Percentiles rank a stretch among this genome's conserved stretches.
Conservation (phyloP, 1,284 basidiomycete genomes). For the Afroboletus lepidellus region DNA sequence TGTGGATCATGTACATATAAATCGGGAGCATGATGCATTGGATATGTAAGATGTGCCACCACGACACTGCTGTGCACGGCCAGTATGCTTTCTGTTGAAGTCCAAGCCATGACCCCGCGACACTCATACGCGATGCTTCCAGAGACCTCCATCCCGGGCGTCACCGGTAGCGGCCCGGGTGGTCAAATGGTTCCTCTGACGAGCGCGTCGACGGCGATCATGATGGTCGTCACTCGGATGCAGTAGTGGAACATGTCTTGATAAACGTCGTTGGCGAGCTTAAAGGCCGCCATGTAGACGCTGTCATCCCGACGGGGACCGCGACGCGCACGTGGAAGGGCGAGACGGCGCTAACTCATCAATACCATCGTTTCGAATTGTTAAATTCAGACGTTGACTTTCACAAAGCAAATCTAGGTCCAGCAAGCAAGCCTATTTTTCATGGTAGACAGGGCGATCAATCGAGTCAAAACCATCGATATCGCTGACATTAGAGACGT, state of each 20-base stretch:
- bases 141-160: conserved; percentile 10
- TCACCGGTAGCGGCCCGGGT: background rate
- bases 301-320: conserved; percentile 13
- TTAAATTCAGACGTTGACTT: too few relatives aligned
- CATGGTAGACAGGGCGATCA: too few relatives aligned
- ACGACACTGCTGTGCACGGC: too few relatives aligned
- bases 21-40: too few relatives aligned
- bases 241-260: conserved; percentile 52
- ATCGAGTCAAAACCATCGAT: too few relatives aligned
- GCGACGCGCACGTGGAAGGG: conserved; percentile 36
- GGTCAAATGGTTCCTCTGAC: conserved; percentile 31
- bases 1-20: too few relatives aligned
- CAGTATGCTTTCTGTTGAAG: too few relatives aligned
- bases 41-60: too few relatives aligned
- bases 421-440: too few relatives aligned
- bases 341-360: conserved; percentile 42
- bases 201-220: conserved; percentile 33
- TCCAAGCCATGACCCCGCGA: conserved; percentile 3
- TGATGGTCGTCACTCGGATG: conserved; percentile 31
- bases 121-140: conserved; percentile 20
- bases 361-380: too few relatives aligned
- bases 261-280: conserved; percentile 52
- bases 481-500: too few relatives aligned
- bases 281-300: conserved; percentile 32
- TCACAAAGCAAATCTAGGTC: too few relatives aligned